Evolutionary conservation across 768 basidiomycete species (phyloP), one percentile per base, ranked within the genome.

Genomic region (Collybia sordida): DNA sequence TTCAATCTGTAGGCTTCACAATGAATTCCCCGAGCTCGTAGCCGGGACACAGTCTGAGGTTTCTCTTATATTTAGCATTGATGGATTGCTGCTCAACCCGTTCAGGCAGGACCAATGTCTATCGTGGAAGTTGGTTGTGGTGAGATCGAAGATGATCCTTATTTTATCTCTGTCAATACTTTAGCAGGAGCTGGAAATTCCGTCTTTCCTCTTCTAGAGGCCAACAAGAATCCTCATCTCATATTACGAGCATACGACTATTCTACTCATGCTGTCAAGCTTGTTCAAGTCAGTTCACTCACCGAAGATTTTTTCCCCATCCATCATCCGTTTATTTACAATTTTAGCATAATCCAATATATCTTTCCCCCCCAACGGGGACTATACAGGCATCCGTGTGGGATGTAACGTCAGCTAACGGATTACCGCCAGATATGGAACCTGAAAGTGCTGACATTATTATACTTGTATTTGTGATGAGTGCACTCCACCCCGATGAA

Each of bases 101-200:
- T 35, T 47, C 63, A 93, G 88, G 92, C 92, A 45, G 95, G 95
- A 12, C 79, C 81, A 0, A 73, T 80, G 43, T 78, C 77, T 2
- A 81, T 98, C 18, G 84, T 86, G 39, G 97, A 99, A 67, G 80
- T 98, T 22, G 97, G 97, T 19, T 98, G 95, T 64, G 94, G 89
- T 89, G 53, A 55, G 80, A 62, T 14, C 19, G 12, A 14, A 27
- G 28, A 19, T 6, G 28, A n/a, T 49, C 36, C 41, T 38, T 36
- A 14, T 34, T 24, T 38, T 18, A 39, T 53, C 36, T 34, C 24
- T n/a, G 27, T 42, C 24, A 21, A 38, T 25, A 24, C 19, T 25
- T 25, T 21, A 41, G 11, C 46, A 91, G 94, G 96, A 36, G 92
- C 93, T 17, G 97, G 97, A n/a, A 97, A 96, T 63, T 87, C 93